These are phyloP conservation scores for Cordyceps militaris DNA, from an alignment of 2,329 filamentous ascomycete genomes.

Conservation along the genomic window DNA sequence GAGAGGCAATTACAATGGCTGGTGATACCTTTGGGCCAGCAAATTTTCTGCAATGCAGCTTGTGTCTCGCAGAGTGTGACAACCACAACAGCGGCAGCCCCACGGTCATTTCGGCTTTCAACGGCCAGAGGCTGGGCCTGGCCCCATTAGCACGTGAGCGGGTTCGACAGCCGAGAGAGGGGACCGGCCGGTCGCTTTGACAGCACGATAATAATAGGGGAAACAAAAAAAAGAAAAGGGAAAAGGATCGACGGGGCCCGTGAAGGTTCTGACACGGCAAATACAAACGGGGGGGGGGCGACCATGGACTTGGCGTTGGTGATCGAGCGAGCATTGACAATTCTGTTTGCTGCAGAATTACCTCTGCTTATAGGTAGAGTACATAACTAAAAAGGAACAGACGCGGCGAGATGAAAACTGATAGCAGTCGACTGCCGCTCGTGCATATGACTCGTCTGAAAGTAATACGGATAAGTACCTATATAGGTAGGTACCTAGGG, in stretches of 20 bases:
- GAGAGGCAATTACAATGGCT: neutral
- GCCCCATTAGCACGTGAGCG: slow-evolving; percentile 9
- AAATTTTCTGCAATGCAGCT: slow-evolving; percentile 10
- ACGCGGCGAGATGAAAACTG: neutral
- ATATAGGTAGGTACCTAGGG: too few relatives aligned
- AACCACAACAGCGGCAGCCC: neutral
- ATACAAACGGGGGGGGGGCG: neutral
- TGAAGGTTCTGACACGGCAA: neutral
- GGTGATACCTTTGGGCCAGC: slow-evolving; percentile 4
- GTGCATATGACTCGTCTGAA: slow-evolving; percentile 3
- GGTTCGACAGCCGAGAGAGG: neutral
- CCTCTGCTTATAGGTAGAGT: too few relatives aligned
- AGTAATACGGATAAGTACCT: neutral
- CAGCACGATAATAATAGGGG: neutral
- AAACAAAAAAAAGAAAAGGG: neutral
- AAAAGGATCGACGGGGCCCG: neutral
- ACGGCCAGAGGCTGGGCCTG: neutral
- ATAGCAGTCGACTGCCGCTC: neutral
- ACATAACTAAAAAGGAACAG: too few relatives aligned
- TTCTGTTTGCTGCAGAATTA: neutral
- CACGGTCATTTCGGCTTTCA: slow-evolving; percentile 12
- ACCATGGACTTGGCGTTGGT: too few relatives aligned
- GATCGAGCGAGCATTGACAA: neutral
- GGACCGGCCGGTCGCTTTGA: neutral
- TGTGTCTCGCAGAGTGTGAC: slow-evolving; percentile 9